Evolutionary conservation across 495 filamentous ascomycete genomes (phyloP).

Genomic region (Hypoxylon subgilvum): DNA sequence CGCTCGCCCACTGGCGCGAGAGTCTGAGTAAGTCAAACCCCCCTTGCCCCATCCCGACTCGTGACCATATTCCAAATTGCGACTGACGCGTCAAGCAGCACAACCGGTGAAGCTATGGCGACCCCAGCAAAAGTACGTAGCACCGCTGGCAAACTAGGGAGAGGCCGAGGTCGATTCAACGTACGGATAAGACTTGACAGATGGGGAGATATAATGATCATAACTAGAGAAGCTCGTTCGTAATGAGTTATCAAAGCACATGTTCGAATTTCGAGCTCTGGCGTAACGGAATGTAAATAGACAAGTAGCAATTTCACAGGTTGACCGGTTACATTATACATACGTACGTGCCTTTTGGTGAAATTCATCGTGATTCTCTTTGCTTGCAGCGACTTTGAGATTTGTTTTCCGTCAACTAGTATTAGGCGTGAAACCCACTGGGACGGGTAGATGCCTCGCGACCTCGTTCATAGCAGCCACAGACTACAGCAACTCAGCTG

Average conservation of each 20-base stretch:
- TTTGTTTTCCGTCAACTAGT: too few relatives aligned
- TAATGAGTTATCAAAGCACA: too few relatives aligned
- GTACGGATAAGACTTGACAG: not conserved
- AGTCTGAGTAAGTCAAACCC: constrained; percentile 39
- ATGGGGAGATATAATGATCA: not conserved
- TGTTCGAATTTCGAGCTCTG: not conserved
- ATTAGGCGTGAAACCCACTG: not conserved
- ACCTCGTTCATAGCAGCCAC: too few relatives aligned
- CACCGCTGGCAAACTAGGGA: constrained; percentile 32
- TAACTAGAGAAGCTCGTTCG: not conserved
- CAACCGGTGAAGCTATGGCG: constrained; percentile 42
- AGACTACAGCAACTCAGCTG: not conserved
- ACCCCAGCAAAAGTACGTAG: constrained; percentile 36
- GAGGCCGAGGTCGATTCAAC: not conserved
- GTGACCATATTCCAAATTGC: not conserved
- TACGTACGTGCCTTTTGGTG: too few relatives aligned
- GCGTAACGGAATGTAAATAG: not conserved
- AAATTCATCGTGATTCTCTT: too few relatives aligned
- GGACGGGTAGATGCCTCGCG: too few relatives aligned
- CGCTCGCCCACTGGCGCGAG: constrained; percentile 44
- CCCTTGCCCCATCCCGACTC: constrained; percentile 1
- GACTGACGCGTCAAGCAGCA: constrained; percentile 23
- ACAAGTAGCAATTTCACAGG: too few relatives aligned
- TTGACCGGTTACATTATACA: too few relatives aligned
- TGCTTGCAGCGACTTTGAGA: too few relatives aligned